Evolutionary conservation across 176 grass and related monocot species (phyloP).

Genomic region (Eleusine coracana): DNA sequence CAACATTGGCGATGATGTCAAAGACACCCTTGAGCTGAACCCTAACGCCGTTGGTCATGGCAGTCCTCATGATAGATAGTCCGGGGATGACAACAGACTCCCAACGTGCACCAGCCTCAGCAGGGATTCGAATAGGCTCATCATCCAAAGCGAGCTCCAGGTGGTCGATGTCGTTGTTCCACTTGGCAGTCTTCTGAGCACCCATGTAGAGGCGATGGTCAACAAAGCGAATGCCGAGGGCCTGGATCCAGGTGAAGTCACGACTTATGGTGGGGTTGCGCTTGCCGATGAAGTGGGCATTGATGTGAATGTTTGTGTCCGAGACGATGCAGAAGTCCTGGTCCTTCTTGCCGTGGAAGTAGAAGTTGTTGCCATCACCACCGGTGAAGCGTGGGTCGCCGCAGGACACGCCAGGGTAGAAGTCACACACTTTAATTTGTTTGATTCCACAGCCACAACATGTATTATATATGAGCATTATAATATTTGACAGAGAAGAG

Average conservation of each 20-base stretch:
- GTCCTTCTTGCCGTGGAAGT: constrained; percentile 48
- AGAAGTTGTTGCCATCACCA: constrained; percentile 54
- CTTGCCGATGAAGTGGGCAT: constrained; percentile 58
- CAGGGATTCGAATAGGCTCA: constrained; percentile 11
- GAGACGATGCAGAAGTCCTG: constrained; percentile 53
- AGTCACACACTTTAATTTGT: constrained; percentile 36
- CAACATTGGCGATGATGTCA: constrained; percentile 43
- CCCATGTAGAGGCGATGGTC: constrained; percentile 38
- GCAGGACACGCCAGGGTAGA: constrained; percentile 38
- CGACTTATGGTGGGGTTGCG: constrained; percentile 39
- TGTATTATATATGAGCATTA: no score
- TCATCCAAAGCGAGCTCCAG: constrained; percentile 50
- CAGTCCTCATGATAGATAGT: constrained; percentile 25
- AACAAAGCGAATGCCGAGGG: constrained; percentile 50
- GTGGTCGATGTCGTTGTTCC: constrained; percentile 38
- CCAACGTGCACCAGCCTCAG: constrained; percentile 19
- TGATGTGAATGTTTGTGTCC: constrained; percentile 44
- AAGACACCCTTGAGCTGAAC: constrained; percentile 31
- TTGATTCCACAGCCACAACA: no score
- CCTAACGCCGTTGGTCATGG: constrained; percentile 2
- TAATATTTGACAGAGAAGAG: no score
- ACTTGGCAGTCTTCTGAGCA: constrained; percentile 35
- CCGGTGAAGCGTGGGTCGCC: constrained; percentile 46
- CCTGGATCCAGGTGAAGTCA: constrained; percentile 64
- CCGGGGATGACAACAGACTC: neutral